Evolutionary conservation across 306 rosid species (phyloP), one percentile per base, ranked within the genome.

Genomic region (Rosa rugosa): DNA sequence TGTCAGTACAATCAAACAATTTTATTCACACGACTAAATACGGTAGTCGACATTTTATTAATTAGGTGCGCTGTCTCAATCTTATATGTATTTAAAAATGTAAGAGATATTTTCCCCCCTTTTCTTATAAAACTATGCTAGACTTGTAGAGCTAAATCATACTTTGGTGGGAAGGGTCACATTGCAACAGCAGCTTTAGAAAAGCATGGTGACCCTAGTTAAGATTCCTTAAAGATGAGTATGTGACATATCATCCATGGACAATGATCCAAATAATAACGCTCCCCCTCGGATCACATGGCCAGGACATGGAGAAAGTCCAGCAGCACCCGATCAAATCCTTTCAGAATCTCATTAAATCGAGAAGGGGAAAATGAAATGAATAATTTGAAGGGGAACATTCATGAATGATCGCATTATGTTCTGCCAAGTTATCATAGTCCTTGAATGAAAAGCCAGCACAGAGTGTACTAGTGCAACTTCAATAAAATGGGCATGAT

Each of bases 241-340:
- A 54, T 42, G 25, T 5, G 75, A 8, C 77, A 75, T 71, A 78
- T 68, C 59, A 65, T 75, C 81, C 77, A 82, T 80, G 75, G 51
- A 72, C 71, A 23, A 40, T 69, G 73, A 69, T 38, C 18, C 82
- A 87, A 31, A 25, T 36, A 34, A 84, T 79, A 81, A 84, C 78
- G 54, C 73, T 77, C 22, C 46, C 42, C 42, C 57, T 41, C 16
- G 85, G 63, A 73, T 86, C 92, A 90, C 85, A 78, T 88, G 89
- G 84, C 38, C 47, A 78, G 71, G 90, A 73, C 89, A 86, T 75
- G 77, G 80, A 85, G 73, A 88, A 85, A 83, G 73, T 83, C 73
- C 68, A 77, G 44, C 62, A 22, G 12, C 53, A 41, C 11, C 40
- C 50, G 17, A 82, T 36, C 70, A 57, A 74, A 71, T 74, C 44